Conservation (phyloP, 2,329 filamentous ascomycete species). For the Aspergillus novofumigatus region DNA sequence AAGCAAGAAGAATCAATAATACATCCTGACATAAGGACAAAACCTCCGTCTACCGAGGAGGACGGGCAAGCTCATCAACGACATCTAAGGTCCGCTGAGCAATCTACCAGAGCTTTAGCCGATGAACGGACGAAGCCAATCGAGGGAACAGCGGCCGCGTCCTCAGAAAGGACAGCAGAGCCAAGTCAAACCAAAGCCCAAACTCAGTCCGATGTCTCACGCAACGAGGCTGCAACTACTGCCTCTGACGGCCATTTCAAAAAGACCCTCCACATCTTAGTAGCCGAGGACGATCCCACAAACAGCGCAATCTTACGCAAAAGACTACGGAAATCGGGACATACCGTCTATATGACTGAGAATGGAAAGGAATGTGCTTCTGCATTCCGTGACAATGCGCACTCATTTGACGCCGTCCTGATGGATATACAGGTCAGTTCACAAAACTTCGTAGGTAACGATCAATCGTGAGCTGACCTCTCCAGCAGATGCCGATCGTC, state of each 20-base stretch:
- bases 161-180: neutral
- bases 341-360: slow-evolving; percentile 66
- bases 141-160: neutral
- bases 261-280: slow-evolving; percentile 51
- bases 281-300: slow-evolving; percentile 85
- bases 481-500: slow-evolving; percentile 83
- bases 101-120: neutral
- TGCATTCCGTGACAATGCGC: slow-evolving; percentile 61
- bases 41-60: neutral
- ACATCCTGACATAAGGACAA: neutral
- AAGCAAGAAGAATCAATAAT: neutral
- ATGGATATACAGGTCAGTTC: slow-evolving; percentile 86
- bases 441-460: neutral
- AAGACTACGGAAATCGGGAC: slow-evolving; percentile 70
- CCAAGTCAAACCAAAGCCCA: neutral
- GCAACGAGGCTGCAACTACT: neutral
- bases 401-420: slow-evolving; percentile 69
- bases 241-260: neutral
- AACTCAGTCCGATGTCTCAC: neutral
- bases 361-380: slow-evolving; percentile 82
- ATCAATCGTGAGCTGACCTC: neutral
- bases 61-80: neutral
- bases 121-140: neutral
- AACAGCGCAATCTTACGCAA: slow-evolving; percentile 81
- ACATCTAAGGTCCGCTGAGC: neutral